Conservation (phyloP, 345 rosid genomes). For the Syzygium aqueum region DNA sequence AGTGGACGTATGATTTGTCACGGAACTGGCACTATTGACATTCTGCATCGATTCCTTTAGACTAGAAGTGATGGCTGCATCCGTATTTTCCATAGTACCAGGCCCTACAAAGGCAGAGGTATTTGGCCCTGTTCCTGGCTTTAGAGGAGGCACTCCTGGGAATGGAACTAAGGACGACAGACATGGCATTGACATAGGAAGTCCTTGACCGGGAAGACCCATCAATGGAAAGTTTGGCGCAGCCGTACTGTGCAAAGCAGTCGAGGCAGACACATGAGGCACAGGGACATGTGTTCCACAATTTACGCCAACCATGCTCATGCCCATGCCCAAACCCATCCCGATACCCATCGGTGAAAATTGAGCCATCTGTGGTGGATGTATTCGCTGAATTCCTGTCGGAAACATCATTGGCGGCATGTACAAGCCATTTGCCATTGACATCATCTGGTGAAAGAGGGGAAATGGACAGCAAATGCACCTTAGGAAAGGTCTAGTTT, state of each 20-base stretch:
- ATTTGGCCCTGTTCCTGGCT: conserved; percentile 20
- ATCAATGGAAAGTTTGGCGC: conserved; percentile 36
- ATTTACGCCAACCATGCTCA: conserved; percentile 46
- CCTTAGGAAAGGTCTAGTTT: background rate
- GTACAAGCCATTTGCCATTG: conserved; percentile 71
- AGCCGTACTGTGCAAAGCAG: conserved; percentile 10
- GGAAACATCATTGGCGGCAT: conserved; percentile 74
- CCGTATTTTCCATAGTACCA: conserved; percentile 21
- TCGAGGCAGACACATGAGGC: conserved; percentile 15
- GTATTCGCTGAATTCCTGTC: conserved; percentile 32
- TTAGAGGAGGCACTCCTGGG: conserved; percentile 25
- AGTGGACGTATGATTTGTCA: conserved; percentile 19
- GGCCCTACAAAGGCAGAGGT: conserved; percentile 8
- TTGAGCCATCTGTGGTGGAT: conserved; percentile 49
- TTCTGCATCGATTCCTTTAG: conserved; percentile 35
- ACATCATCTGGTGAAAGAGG: conserved; percentile 54
- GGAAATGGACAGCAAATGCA: background rate
- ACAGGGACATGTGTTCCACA: conserved; percentile 46
- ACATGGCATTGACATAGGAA: conserved; percentile 33
- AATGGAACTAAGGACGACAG: conserved; percentile 22
- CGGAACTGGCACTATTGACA: conserved; percentile 15
- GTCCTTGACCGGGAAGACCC: conserved; percentile 38
- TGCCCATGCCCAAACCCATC: conserved; percentile 61
- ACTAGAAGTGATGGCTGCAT: conserved; percentile 19
- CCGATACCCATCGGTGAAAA: conserved; percentile 43